Base-by-base conservation (phyloP, 1,284 basidiomycete species). In the Puccinia horiana region DNA sequence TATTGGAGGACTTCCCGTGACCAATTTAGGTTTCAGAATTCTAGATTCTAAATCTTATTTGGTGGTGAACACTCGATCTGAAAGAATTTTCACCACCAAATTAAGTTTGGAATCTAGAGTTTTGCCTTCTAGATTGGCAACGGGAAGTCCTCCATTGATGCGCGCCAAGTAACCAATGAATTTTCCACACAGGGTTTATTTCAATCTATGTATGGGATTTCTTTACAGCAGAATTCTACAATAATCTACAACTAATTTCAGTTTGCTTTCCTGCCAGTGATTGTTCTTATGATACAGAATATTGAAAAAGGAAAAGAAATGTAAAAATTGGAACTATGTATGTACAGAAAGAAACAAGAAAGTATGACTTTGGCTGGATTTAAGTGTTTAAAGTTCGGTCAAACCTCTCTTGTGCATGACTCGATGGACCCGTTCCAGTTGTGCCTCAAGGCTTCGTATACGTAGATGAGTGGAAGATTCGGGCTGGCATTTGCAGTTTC, bases 321-420 rank as follows among this genome's bases (percentile, higher is more conserved):
- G 32, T 61, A 26, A 26, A 35, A 32, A 35, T 35, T 14, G 8
- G 63, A 9, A 20, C 52, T 32, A 35, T 32, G n/a, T n/a, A 58
- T n/a, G 23, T 29, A 58, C n/a, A 35, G 35, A 26, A 11, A 61
- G 32, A 61, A 61, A n/a, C 9, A 61, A 35, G n/a, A 35, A 35
- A 35, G 26, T 61, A 12, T 14, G 58, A 14, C 5, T 61, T 29
- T 18, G 35, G 29, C 29, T 54, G 26, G 32, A 12, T 70, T 9
- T 20, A 67, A 32, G 58, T 54, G 52, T 3, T 77, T 56, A 77
- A 40, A 77, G 58, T 65, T 77, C 75, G 47, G 56, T 77, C 29
- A 77, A 67, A n/a, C 75, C 75, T 77, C 75, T 77, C 61, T 77
- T 77, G 58, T 67, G 58, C 75, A 77, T 77, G 32, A 77, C 44